Base-by-base conservation (phyloP, 257 asterid genomes). In the Salvia rosmarinus region DNA sequence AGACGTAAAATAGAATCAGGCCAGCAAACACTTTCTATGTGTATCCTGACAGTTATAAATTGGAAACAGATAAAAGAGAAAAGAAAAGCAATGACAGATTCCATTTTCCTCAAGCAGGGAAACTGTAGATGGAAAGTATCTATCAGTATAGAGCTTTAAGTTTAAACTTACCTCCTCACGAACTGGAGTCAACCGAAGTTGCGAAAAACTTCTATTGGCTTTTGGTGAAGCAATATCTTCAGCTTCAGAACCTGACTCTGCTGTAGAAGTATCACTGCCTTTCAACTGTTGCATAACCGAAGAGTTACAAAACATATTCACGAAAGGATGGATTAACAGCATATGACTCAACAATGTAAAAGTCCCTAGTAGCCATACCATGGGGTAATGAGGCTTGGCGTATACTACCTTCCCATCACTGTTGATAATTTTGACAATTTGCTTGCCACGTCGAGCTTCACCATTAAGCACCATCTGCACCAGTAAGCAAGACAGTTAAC, bases 321-420 rank as follows among this genome's bases (percentile, higher is more conserved):
- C 60, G 14, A 39, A 80, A 61, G 2, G 39, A 69, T 12, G 40
- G 6, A 50, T 6, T 49, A 37, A 74, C 55, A 37, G 3, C 5
- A 62, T 17, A 50, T 12, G 43, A 34, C 14, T 64, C 51, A 25
- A 64, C 42, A 46, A 51, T 50, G 74, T 16, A 64, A 68, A 66
- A 59, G 34, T 34, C 55, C n/a, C 49, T 10, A 25, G 66, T 60
- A 56, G 17, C 9, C 81, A 72, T 86, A 95, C 98, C 93, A 70
- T 80, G 47, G 86, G 81, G 69, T 81, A 86, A 28, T 84, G 91
- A 76, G 99, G 98, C 82, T 91, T 95, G 51, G 93, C 99, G 76
- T 88, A 90, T 19, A 95, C 96, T 44, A 95, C 89, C 87, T 92
- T 95, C 64, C 99, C 99, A 43, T 90, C 98, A 70, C 96, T 88